Conservation (phyloP, 1,284 basidiomycete genomes). For the Sphaerobolus stellatus region DNA sequence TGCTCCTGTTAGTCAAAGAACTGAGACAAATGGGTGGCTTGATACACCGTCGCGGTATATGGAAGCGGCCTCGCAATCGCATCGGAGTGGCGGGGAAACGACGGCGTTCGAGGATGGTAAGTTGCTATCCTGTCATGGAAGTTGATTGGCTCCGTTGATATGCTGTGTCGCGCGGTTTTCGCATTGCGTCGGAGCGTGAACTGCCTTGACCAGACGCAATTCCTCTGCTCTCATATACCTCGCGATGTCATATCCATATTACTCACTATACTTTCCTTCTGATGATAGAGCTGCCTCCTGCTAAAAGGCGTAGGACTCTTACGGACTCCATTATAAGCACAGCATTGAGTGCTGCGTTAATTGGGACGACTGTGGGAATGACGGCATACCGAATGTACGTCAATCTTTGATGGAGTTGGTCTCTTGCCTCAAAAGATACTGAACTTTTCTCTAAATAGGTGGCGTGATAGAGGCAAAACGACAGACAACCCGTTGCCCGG, state of each 20-base stretch:
- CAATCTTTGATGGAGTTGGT: constrained; percentile 13
- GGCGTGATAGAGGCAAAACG: constrained; percentile 70
- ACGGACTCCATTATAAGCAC: constrained; percentile 77
- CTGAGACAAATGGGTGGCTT: constrained; percentile 60
- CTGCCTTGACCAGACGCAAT: constrained; percentile 10
- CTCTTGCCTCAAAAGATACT: constrained; percentile 20
- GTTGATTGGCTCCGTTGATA: constrained; percentile 2
- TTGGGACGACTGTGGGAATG: constrained; percentile 77
- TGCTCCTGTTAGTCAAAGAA: constrained; percentile 47
- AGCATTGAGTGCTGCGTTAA: constrained; percentile 75
- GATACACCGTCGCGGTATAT: constrained; percentile 64
- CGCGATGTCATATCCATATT: constrained; percentile 20
- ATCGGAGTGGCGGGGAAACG: constrained; percentile 36
- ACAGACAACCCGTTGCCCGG: constrained; percentile 19
- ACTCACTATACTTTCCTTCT: constrained; percentile 31
- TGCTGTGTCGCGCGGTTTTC: constrained; percentile 21
- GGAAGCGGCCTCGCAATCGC: constrained; percentile 35
- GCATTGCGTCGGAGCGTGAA: constrained; percentile 1
- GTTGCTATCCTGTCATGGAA: constrained; percentile 23
- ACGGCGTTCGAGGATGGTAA: constrained; percentile 51
- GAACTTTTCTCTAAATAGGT: constrained; percentile 34
- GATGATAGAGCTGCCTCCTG: constrained; percentile 44
- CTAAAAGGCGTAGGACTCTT: constrained; percentile 63
- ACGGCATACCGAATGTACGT: constrained; percentile 80
- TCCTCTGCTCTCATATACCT: constrained; percentile 19